Evolutionary conservation across 116 monocot species (phyloP).

Genomic region (Iris pallida): DNA sequence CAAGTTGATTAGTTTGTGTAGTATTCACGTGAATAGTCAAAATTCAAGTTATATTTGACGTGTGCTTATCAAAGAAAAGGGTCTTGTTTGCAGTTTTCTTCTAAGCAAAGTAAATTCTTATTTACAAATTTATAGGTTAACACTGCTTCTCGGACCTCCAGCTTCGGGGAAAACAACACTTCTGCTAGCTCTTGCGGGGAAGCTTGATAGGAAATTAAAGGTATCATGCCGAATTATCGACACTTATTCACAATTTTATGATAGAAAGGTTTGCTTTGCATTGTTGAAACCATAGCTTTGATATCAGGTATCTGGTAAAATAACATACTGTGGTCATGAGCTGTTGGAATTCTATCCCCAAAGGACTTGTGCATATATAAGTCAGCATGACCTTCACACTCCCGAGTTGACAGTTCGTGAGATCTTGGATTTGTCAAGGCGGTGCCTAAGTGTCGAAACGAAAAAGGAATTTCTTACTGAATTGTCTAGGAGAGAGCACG

Average conservation of each 20-base stretch:
- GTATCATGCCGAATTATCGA: background rate
- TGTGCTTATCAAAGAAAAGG: too few relatives aligned
- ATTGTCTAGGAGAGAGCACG: slow-evolving; percentile 72
- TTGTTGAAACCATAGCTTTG: background rate
- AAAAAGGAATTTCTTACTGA: slow-evolving; percentile 69
- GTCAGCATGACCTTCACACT: slow-evolving; percentile 75
- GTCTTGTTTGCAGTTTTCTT: too few relatives aligned
- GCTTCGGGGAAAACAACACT: slow-evolving; percentile 7
- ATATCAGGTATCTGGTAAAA: slow-evolving; percentile 56
- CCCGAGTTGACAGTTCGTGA: slow-evolving; percentile 91
- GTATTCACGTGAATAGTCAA: too few relatives aligned
- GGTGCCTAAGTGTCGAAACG: slow-evolving; percentile 62
- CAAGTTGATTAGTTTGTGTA: background rate
- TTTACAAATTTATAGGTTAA: background rate
- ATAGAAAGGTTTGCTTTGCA: background rate
- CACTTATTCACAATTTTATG: too few relatives aligned
- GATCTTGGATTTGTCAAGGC: slow-evolving; percentile 72
- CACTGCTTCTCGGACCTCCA: slow-evolving; percentile 10
- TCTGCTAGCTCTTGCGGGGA: slow-evolving; percentile 4
- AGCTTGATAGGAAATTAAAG: slow-evolving; percentile 2
- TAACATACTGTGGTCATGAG: slow-evolving; percentile 77
- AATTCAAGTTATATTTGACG: too few relatives aligned
- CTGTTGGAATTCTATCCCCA: slow-evolving; percentile 62
- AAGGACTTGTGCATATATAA: slow-evolving; percentile 71
- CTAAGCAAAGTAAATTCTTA: too few relatives aligned